Evolutionary conservation across 2,329 filamentous ascomycete genomes (phyloP).

Genomic region (Lizonia empirigonia): DNA sequence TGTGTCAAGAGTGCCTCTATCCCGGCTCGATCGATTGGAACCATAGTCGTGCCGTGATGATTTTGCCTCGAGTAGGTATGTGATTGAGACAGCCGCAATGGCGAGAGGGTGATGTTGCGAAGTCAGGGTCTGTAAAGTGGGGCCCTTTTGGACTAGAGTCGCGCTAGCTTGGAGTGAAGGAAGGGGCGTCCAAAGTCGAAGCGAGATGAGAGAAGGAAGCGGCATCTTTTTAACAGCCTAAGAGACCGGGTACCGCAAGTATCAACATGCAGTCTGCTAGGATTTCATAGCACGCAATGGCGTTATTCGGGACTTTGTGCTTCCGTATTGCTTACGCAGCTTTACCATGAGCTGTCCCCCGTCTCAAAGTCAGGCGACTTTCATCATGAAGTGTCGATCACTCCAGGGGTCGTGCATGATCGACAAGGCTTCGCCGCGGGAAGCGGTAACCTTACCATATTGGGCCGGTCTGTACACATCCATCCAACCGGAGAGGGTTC

Average conservation of each 20-base stretch:
- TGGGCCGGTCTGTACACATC: background rate
- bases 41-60: background rate
- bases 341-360: slow-evolving; percentile 3
- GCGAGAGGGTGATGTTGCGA: background rate
- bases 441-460: slow-evolving; percentile 4
- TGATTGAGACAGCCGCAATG: background rate
- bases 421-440: slow-evolving; percentile 4
- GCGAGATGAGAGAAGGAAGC: background rate
- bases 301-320: background rate
- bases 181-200: background rate
- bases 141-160: background rate
- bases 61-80: background rate
- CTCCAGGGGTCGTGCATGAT: slow-evolving; percentile 1
- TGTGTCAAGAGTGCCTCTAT: background rate
- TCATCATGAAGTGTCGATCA: slow-evolving; percentile 10
- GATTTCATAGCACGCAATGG: background rate
- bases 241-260: background rate
- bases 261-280: background rate
- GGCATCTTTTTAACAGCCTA: too few species aligned
- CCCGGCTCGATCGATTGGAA: background rate
- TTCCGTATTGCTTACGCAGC: slow-evolving; percentile 1
- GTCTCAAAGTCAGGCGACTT: slow-evolving; percentile 8
- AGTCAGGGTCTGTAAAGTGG: background rate
- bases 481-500: background rate
- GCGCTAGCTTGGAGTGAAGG: slow-evolving; percentile 4